Percentiles rank a stretch among this genome's conserved stretches.
Evolutionary conservation across 768 basidiomycete genomes (phyloP).

Genomic region (Suillus occidentalis): DNA sequence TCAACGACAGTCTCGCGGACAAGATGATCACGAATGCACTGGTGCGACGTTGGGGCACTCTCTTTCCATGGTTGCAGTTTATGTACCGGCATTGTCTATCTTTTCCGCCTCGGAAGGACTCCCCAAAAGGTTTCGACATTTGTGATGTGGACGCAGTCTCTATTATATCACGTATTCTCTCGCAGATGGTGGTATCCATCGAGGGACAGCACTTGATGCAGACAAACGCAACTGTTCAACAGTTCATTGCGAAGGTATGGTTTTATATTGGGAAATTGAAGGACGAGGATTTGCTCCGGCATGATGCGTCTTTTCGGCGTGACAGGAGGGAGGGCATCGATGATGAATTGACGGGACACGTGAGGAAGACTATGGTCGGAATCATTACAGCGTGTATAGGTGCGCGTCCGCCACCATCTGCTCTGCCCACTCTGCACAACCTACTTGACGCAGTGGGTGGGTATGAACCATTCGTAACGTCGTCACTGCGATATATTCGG

Average conservation of each 20-base stretch:
- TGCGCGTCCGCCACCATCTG: neutral
- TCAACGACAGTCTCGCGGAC: neutral
- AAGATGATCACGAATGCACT: slow-evolving; percentile 1
- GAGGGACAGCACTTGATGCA: neutral
- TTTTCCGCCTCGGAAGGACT: neutral
- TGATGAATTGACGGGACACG: neutral
- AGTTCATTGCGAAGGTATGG: neutral
- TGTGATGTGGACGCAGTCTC: neutral
- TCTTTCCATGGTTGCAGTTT: slow-evolving; percentile 6
- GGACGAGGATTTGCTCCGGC: neutral
- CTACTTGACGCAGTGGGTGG: slow-evolving; percentile 3
- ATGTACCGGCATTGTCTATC: slow-evolving; percentile 5
- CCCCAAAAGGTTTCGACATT: neutral
- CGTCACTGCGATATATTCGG: neutral
- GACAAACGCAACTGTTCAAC: neutral
- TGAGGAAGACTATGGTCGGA: neutral
- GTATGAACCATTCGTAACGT: neutral
- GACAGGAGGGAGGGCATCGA: neutral
- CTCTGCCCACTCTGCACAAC: neutral
- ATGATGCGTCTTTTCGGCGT: neutral
- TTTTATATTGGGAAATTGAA: neutral
- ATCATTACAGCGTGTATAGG: neutral
- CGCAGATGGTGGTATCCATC: neutral
- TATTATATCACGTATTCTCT: neutral
- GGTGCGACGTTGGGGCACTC: neutral